A percentile compares a stretch with the other conserved stretches of the same genome.
phyloP scores from a whole-genome alignment of 768 basidiomycete genomes.

The Serendipita sp. region DNA sequence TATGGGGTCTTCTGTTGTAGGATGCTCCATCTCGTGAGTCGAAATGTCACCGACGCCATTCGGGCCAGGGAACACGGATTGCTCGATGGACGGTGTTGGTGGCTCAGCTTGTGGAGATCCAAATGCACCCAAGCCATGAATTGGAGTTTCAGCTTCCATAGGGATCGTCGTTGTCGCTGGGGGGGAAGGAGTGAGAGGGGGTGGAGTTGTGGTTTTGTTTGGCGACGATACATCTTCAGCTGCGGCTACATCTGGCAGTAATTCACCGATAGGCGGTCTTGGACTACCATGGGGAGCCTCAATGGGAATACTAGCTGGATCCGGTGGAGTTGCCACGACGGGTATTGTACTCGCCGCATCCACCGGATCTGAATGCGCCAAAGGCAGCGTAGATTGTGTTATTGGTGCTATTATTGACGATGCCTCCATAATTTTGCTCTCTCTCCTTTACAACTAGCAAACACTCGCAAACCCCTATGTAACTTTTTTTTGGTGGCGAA shows the following conservation, averaged over 20 bases:
- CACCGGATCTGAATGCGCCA: not conserved
- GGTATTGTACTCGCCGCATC: not conserved
- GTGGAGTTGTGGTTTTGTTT: not conserved
- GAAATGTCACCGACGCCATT: no score
- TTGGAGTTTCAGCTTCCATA: not conserved
- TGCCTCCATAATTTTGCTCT: not conserved
- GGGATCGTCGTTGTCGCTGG: not conserved
- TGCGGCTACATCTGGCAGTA: slow-evolving; percentile 1
- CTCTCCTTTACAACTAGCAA: not conserved
- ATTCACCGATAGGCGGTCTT: not conserved
- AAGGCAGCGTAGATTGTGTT: not conserved
- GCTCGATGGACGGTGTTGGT: not conserved
- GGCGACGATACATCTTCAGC: not conserved
- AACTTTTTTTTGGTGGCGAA: no score
- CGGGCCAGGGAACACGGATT: not conserved
- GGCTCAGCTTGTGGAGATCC: not conserved
- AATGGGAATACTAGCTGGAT: not conserved
- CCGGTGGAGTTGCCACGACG: not conserved
- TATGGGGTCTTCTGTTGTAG: not conserved
- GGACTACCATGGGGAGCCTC: not conserved
- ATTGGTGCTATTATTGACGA: not conserved
- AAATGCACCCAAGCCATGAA: not conserved
- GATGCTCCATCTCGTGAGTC: not conserved
- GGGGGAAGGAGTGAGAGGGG: not conserved
- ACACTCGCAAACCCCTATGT: not conserved